These are phyloP conservation scores for Saturnispora galanensis DNA, from an alignment of 805 yeast species.

Conservation along the genomic window DNA sequence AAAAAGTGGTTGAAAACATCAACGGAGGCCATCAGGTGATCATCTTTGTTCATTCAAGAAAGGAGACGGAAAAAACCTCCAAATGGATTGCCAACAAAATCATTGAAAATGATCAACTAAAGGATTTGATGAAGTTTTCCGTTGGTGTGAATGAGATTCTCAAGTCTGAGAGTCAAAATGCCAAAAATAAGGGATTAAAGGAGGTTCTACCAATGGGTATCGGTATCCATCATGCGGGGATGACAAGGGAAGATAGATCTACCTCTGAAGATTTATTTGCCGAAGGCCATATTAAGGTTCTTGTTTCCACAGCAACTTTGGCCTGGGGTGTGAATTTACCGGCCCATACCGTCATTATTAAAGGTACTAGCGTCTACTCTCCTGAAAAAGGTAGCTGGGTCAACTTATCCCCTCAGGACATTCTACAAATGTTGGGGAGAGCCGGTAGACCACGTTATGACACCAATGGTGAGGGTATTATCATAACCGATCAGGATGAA, in stretches of 20 bases:
- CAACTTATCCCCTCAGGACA: constrained; percentile 89
- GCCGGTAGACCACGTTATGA: constrained; percentile 97
- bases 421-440: constrained; percentile 94
- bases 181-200: constrained; percentile 43
- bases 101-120: constrained; percentile 42
- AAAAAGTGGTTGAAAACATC: constrained; percentile 56
- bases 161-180: constrained; percentile 48
- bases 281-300: constrained; percentile 72
- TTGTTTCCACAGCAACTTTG: constrained; percentile 85
- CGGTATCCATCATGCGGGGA: constrained; percentile 91
- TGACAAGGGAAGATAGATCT: constrained; percentile 60
- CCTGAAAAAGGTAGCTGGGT: constrained; percentile 88
- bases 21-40: constrained; percentile 68
- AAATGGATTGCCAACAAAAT: constrained; percentile 57
- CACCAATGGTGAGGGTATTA: constrained; percentile 85
- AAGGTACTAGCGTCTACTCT: constrained; percentile 88
- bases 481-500: constrained; percentile 79
- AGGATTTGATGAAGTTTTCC: constrained; percentile 34
- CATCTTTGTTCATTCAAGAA: constrained; percentile 88
- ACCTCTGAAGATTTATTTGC: constrained; percentile 81
- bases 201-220: constrained; percentile 61
- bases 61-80: constrained; percentile 83
- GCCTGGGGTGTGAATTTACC: constrained; percentile 98
- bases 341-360: constrained; percentile 87
- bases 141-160: constrained; percentile 56